These are phyloP conservation scores for Leptodermis oblonga DNA, from an alignment of 257 asterid species.

Conservation along the genomic window DNA sequence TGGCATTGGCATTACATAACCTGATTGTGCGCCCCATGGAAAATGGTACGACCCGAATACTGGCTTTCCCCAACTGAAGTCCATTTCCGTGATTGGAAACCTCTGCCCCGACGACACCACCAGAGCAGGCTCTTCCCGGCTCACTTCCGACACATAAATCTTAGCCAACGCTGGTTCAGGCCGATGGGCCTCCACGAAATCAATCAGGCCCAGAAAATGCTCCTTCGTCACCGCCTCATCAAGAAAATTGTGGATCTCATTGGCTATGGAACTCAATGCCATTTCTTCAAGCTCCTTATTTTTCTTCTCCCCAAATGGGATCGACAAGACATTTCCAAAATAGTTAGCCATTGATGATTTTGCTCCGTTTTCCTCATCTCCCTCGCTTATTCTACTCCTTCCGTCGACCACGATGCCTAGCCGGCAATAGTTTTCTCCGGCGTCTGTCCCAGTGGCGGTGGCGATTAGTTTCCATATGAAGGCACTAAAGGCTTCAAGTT, in stretches of 20 bases:
- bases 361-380: too few relatives aligned
- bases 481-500: slow-evolving; percentile 57
- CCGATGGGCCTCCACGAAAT: slow-evolving; percentile 70
- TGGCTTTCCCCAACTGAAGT: slow-evolving; percentile 64
- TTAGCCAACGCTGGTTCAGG: slow-evolving; percentile 37
- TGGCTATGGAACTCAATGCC: slow-evolving; percentile 39
- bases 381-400: slow-evolving; percentile 35
- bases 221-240: slow-evolving; percentile 33
- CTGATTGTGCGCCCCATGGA: slow-evolving; percentile 59
- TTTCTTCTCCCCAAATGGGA: slow-evolving; percentile 52
- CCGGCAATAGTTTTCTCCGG: slow-evolving; percentile 11
- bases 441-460: slow-evolving; percentile 6
- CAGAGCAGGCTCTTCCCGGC: slow-evolving; percentile 44
- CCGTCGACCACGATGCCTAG: slow-evolving; percentile 70
- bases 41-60: slow-evolving; percentile 52
- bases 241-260: slow-evolving; percentile 41
- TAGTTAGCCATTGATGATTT: slow-evolving; percentile 21
- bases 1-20: slow-evolving; percentile 67
- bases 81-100: slow-evolving; percentile 46
- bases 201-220: slow-evolving; percentile 63
- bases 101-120: slow-evolving; percentile 52
- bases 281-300: slow-evolving; percentile 32
- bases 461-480: slow-evolving; percentile 61
- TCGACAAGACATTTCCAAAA: slow-evolving; percentile 62
- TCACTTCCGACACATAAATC: slow-evolving; percentile 32